Conservation (phyloP, 208 protist genomes). For the Acanthamoeba sp. region DNA sequence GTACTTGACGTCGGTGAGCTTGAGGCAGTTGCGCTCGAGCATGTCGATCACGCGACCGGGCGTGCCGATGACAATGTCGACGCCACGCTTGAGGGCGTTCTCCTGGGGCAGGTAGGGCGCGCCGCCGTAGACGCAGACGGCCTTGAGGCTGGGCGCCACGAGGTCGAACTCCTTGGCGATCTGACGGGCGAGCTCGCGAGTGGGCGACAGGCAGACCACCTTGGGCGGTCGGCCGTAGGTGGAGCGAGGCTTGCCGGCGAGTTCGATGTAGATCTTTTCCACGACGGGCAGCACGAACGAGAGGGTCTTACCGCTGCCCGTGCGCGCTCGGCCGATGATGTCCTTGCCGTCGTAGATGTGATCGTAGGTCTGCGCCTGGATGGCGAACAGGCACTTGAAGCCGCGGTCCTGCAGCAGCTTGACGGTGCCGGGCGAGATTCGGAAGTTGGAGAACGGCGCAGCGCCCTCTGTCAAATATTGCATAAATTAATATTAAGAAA, state of each 20-base stretch:
- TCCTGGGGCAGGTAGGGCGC: conserved; percentile 70
- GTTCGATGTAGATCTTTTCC: conserved; percentile 62
- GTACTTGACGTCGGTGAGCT: conserved; percentile 26
- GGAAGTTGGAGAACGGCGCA: conserved; percentile 2
- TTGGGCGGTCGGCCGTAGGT: neutral
- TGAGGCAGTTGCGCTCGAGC: conserved; percentile 30
- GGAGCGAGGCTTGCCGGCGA: neutral
- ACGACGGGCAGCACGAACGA: conserved; percentile 83
- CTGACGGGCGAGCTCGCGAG: conserved; percentile 87
- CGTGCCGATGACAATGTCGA: conserved; percentile 71
- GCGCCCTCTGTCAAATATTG: neutral
- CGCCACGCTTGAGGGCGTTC: conserved; percentile 37
- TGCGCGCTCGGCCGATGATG: conserved; percentile 80
- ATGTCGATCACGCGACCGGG: conserved; percentile 69
- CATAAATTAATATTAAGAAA: neutral
- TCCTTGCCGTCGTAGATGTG: conserved; percentile 78
- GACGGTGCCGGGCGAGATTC: neutral
- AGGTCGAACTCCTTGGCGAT: conserved; percentile 79
- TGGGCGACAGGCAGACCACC: conserved; percentile 86
- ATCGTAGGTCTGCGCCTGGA: conserved; percentile 38
- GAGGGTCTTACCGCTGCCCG: conserved; percentile 86
- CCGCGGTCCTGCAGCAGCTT: neutral
- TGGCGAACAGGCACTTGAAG: conserved; percentile 66
- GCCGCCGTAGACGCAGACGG: conserved; percentile 72
- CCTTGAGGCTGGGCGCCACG: neutral